Evolutionary conservation across 495 filamentous ascomycete genomes (phyloP), one percentile per base, ranked within the genome.

Genomic region (Beverwykella pulmonaria): DNA sequence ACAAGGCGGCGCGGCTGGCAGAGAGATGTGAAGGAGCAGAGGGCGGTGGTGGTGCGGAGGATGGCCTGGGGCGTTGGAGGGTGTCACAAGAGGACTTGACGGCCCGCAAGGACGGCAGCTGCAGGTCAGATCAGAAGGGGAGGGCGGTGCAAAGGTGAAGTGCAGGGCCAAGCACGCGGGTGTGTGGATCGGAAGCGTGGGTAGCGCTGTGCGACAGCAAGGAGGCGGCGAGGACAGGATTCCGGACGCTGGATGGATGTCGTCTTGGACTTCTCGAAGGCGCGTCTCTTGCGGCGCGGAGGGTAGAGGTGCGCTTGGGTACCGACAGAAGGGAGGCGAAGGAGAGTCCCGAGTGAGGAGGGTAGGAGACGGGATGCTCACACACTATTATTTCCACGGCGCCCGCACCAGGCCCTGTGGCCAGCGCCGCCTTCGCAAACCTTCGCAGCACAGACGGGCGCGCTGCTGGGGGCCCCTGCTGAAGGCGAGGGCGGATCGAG

Each of bases 251-350:
- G 29, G 8, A 39, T 20, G 25, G 36, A 22, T 7, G 56, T 10
- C 32, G 50, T 14, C 7, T 15, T 4, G 20, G 26, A 29, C 46
- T 62, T 62, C 47, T 62, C 48, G 59, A 62, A 62, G 47, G 23
- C n/a, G n/a, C 22, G n/a, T 15, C 58, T 50, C 48, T 44, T 61
- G 39, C 46, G 48, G 48, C 59, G 59, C 59, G 49, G 59, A 53
- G 47, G 23, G 49, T 6, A 39, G 46, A 52, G 46, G 58, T 61
- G 58, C 59, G 59, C 59, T 62, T 62, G 59, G 39, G 52, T 63
- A 55, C 61, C 61, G 61, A 63, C 50, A 57, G 39, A 25, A 61
- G 49, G 64, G 58, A 67, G 26, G 64, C 65, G 65, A 63, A 61
- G 32, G 64, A 30, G 48, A 27, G 57, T 68, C 60, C 60, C 61